These are phyloP conservation scores for Mariannaea sp. DNA, from an alignment of 2,329 filamentous ascomycete species.

Conservation along the genomic window DNA sequence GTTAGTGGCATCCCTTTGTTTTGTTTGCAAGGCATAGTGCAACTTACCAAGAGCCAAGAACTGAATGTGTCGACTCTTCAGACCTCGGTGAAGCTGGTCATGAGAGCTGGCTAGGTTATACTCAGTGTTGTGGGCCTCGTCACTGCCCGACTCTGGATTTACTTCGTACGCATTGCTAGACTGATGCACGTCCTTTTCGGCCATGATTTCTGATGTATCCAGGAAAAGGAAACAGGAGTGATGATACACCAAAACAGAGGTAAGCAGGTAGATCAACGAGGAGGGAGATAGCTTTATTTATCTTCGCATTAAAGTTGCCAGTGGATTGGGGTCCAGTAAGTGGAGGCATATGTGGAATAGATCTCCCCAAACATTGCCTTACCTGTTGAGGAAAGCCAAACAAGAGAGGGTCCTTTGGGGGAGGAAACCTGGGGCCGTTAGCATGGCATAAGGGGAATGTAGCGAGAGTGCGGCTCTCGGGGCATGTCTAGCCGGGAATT, in stretches of 20 bases:
- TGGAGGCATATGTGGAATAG: conserved; percentile 4
- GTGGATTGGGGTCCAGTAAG: neutral
- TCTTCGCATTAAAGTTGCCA: conserved; percentile 12
- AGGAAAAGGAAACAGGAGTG: neutral
- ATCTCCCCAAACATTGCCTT: conserved; percentile 4
- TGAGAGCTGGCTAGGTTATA: conserved; percentile 45
- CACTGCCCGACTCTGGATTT: conserved; percentile 34
- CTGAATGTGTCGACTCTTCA: conserved; percentile 65
- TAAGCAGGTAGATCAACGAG: neutral
- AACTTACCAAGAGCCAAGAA: conserved; percentile 59
- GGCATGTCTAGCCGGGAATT: neutral
- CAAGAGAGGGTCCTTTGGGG: too few species aligned
- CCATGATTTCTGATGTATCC: conserved; percentile 15
- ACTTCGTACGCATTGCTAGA: conserved; percentile 31
- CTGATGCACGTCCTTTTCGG: conserved; percentile 25
- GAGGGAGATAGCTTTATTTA: conserved; percentile 20
- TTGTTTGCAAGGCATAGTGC: neutral
- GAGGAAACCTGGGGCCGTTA: conserved; percentile 19
- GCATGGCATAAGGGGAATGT: conserved; percentile 4
- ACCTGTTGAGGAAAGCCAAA: conserved; percentile 25
- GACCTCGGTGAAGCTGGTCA: conserved; percentile 57
- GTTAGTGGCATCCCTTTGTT: neutral
- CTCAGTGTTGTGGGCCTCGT: conserved; percentile 35
- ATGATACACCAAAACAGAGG: neutral
- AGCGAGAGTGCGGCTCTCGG: conserved; percentile 10